phyloP scores from a whole-genome alignment of 768 basidiomycete genomes.

The Neoboletus subvelutipes region DNA sequence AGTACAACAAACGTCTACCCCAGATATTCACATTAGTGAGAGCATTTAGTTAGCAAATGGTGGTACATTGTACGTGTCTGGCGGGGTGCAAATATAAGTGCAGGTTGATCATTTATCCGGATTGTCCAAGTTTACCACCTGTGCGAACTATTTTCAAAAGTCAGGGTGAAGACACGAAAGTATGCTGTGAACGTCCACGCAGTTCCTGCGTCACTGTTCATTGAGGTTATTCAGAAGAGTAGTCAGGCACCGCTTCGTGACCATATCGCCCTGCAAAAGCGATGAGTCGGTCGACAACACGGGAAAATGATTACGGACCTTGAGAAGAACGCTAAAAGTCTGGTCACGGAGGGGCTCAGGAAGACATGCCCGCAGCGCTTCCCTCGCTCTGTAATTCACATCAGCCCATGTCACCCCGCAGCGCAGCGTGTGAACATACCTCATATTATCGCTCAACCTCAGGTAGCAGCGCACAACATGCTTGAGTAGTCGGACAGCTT shows the following conservation, averaged over 20 bases:
- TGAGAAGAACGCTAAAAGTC: constrained; percentile 88
- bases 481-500: constrained; percentile 93
- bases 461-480: constrained; percentile 98
- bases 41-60: constrained; percentile 30
- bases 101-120: constrained; percentile 28
- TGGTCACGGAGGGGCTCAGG: constrained; percentile 94
- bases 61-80: constrained; percentile 32
- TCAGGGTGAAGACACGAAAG: constrained; percentile 2
- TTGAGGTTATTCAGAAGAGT: constrained; percentile 87
- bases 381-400: constrained; percentile 68
- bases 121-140: constrained; percentile 32
- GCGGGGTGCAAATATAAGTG: constrained; percentile 31
- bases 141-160: constrained; percentile 19
- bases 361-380: constrained; percentile 91
- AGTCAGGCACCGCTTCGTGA: constrained; percentile 92
- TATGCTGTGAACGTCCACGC: constrained; percentile 5
- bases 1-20: constrained; percentile 36
- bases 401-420: constrained; percentile 6
- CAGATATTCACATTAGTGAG: constrained; percentile 33
- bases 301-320: constrained; percentile 47
- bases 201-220: constrained; percentile 46
- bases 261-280: constrained; percentile 81
- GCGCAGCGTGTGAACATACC: constrained; percentile 49
- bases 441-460: constrained; percentile 90
- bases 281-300: constrained; percentile 13